Evolutionary conservation across 768 basidiomycete genomes (phyloP).

Genomic region (Lentinula boryana): DNA sequence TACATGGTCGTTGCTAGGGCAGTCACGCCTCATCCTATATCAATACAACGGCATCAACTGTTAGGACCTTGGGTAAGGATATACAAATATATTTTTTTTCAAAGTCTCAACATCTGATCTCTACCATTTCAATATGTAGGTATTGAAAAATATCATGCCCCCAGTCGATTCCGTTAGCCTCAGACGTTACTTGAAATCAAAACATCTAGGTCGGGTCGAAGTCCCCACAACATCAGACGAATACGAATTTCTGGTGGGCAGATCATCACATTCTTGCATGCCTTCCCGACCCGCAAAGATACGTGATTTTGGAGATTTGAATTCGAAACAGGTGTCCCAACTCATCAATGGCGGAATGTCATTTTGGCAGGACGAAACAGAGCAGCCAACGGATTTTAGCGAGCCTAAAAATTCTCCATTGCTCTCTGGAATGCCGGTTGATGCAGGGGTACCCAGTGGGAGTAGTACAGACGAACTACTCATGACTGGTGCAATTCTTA

Average conservation of each 20-base stretch:
- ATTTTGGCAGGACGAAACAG: constrained; percentile 31
- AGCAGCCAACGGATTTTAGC: background rate
- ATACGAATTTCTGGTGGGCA: constrained; percentile 46
- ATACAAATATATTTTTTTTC: background rate
- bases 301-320: constrained; percentile 37
- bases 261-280: constrained; percentile 31
- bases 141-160: constrained; percentile 7
- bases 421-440: background rate
- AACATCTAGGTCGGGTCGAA: background rate
- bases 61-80: constrained; percentile 50
- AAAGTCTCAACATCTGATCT: background rate
- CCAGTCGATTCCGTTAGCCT: constrained; percentile 5
- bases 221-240: constrained; percentile 24
- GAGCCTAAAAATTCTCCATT: background rate
- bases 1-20: constrained; percentile 42
- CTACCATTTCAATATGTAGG: background rate
- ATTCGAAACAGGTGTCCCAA: constrained; percentile 41
- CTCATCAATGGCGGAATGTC: constrained; percentile 43
- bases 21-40: constrained; percentile 39
- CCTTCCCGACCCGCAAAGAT: constrained; percentile 33
- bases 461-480: background rate
- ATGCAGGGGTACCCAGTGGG: background rate
- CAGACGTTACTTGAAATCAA: constrained; percentile 9
- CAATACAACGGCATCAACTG: constrained; percentile 41
- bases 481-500: background rate